Evolutionary conservation across 106 monocot species (phyloP).

Genomic region (Dendrobium nobile): DNA sequence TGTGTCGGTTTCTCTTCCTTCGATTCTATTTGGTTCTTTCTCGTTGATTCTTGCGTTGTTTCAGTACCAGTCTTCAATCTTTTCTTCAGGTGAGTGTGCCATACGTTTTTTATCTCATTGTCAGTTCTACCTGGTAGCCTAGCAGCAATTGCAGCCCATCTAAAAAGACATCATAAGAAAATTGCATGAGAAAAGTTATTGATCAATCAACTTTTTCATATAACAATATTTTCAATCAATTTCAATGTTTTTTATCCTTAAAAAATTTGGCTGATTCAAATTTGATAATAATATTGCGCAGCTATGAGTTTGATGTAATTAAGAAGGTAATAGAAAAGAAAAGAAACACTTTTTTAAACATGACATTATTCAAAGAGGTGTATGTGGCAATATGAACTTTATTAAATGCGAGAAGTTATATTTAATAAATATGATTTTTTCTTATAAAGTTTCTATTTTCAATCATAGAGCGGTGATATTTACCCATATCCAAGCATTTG

Average conservation of each 20-base stretch:
- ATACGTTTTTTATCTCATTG: slow-evolving; percentile 78
- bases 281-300: too few relatives aligned
- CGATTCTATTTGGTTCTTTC: neutral
- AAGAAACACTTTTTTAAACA: too few relatives aligned
- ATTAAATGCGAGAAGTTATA: too few relatives aligned
- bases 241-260: neutral
- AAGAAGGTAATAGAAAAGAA: too few relatives aligned
- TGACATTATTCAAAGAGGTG: neutral
- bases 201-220: too few relatives aligned
- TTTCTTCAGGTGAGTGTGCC: slow-evolving; percentile 78
- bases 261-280: neutral
- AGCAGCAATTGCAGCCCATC: slow-evolving; percentile 66
- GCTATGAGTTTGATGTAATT: too few relatives aligned
- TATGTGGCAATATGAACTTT: too few relatives aligned
- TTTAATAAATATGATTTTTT: too few relatives aligned
- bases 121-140: slow-evolving; percentile 61
- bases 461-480: neutral
- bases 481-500: slow-evolving; percentile 48
- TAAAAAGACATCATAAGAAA: neutral
- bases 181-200: too few relatives aligned
- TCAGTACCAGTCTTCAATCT: slow-evolving; percentile 1
- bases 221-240: too few relatives aligned
- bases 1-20: neutral
- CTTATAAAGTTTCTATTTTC: too few relatives aligned
- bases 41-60: neutral